Percentiles rank a stretch among this genome's conserved stretches.
These are phyloP conservation scores for Naegleria gruberi DNA, from an alignment of 208 protist species.

Conservation along the genomic window DNA sequence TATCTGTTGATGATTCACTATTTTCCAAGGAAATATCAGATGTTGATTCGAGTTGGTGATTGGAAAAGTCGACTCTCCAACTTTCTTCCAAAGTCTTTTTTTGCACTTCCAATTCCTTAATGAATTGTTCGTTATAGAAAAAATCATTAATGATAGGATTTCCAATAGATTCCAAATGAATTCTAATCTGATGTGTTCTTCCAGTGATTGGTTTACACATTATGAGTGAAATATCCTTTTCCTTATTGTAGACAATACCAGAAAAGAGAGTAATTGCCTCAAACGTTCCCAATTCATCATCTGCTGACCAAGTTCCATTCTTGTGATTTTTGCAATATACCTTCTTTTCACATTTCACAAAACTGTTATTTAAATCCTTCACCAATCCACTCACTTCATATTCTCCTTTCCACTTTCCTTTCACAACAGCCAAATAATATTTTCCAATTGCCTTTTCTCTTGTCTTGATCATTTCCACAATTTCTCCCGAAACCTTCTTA, in stretches of 20 bases:
- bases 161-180: constrained; percentile 69
- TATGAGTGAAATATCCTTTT: constrained; percentile 40
- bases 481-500: not conserved
- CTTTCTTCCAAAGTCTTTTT: not conserved
- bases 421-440: not conserved
- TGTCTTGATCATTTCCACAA: not conserved
- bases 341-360: not conserved
- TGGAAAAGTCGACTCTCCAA: no score
- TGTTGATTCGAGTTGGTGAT: no score
- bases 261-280: not conserved
- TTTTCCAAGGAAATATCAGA: not conserved
- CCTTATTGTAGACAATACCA: not conserved
- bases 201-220: constrained; percentile 66
- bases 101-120: not conserved
- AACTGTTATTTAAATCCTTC: not conserved
- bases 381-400: not conserved
- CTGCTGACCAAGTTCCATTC: not conserved
- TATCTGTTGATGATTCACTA: not conserved
- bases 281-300: not conserved
- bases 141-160: constrained; percentile 68
- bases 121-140: constrained; percentile 49
- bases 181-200: constrained; percentile 77
- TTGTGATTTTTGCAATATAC: not conserved
- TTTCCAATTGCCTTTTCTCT: not conserved
- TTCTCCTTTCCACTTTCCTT: not conserved